A percentile compares a stretch with the other conserved stretches of the same genome.
Conservation (phyloP, 352 stramenopile genomes). For the Phytophthora megakarya region DNA sequence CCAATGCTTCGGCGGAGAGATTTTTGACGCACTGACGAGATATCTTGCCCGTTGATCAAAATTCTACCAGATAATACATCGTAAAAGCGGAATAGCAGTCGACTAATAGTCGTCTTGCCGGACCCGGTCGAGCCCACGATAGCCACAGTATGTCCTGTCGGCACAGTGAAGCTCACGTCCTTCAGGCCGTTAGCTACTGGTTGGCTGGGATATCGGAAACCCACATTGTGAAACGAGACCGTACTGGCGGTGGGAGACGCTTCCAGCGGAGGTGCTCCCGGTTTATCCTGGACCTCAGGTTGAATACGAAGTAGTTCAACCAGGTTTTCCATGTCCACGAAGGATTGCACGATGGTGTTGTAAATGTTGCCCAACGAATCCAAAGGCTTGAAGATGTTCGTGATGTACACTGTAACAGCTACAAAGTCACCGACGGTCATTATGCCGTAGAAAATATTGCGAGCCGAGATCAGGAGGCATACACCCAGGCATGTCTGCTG, state of each 20-base stretch:
- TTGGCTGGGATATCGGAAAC: constrained; percentile 92
- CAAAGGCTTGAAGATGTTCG: constrained; percentile 96
- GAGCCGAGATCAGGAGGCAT: constrained; percentile 70
- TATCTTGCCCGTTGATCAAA: constrained; percentile 91
- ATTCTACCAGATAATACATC: constrained; percentile 87
- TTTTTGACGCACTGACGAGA: constrained; percentile 84
- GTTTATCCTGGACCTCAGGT: constrained; percentile 91
- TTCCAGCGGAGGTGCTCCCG: constrained; percentile 63
- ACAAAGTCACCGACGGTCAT: constrained; percentile 96
- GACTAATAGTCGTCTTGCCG: constrained; percentile 95
- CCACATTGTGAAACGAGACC: constrained; percentile 93
- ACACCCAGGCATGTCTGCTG: constrained; percentile 83
- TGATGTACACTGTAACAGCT: constrained; percentile 93
- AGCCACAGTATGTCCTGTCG: constrained; percentile 88
- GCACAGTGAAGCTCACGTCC: constrained; percentile 70
- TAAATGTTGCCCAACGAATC: constrained; percentile 97
- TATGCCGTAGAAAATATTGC: constrained; percentile 49
- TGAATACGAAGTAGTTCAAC: constrained; percentile 93
- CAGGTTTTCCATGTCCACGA: constrained; percentile 97
- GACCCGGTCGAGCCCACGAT: constrained; percentile 93
- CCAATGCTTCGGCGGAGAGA: constrained; percentile 91
- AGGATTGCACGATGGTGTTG: constrained; percentile 95
- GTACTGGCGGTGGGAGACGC: constrained; percentile 46
- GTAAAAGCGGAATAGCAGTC: constrained; percentile 97
- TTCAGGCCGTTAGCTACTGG: constrained; percentile 86